phyloP scores from a whole-genome alignment of 108 stramenopile genomes.

The Cyclotella choctawhatcheeana region DNA sequence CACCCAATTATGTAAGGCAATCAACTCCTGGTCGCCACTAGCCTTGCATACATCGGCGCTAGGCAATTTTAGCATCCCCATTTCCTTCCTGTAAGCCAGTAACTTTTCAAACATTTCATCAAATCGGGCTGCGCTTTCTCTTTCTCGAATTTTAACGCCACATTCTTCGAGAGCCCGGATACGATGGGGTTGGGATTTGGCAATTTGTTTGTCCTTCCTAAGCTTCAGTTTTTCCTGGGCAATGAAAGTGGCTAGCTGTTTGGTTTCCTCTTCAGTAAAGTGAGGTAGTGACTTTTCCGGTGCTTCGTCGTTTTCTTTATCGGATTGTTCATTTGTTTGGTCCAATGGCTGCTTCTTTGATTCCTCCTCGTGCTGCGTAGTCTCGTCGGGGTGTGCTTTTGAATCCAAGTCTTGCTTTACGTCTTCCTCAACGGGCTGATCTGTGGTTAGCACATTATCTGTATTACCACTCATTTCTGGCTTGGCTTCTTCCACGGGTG shows the following conservation, averaged over 20 bases:
- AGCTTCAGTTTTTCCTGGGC: slow-evolving; percentile 26
- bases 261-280: slow-evolving; percentile 15
- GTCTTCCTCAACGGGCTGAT: neutral
- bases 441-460: neutral
- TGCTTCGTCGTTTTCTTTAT: slow-evolving; percentile 13
- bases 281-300: neutral
- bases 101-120: slow-evolving; percentile 49
- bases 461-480: neutral
- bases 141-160: slow-evolving; percentile 28
- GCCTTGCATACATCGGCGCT: slow-evolving; percentile 35
- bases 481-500: neutral
- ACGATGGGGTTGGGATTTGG: slow-evolving; percentile 34
- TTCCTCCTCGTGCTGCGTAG: neutral
- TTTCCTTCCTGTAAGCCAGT: slow-evolving; percentile 41
- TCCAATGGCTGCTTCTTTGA: neutral
- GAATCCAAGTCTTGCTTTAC: neutral
- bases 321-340: slow-evolving; percentile 6
- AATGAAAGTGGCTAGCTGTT: slow-evolving; percentile 33
- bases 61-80: slow-evolving; percentile 44
- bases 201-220: slow-evolving; percentile 18
- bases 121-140: slow-evolving; percentile 39
- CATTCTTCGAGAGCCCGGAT: slow-evolving; percentile 16
- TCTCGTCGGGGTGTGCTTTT: neutral
- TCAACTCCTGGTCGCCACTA: slow-evolving; percentile 40
- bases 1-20: slow-evolving; percentile 46